Evolutionary conservation across 164 flowering plant species (phyloP).

Genomic region (Sextonia rubra): DNA sequence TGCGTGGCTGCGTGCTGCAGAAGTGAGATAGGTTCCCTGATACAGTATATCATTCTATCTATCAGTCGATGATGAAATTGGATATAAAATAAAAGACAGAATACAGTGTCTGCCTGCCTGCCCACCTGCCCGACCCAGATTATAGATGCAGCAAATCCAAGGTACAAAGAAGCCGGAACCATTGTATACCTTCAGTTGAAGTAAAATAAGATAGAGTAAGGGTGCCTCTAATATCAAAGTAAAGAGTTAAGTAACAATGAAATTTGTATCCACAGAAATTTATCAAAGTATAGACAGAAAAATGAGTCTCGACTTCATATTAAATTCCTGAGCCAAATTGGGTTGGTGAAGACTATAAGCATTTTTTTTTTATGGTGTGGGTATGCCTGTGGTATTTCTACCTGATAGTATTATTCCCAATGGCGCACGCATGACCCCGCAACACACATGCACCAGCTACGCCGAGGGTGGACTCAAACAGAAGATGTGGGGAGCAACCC

Average conservation of each 20-base stretch:
- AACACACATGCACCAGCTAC: too few relatives aligned
- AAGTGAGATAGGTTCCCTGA: constrained; percentile 94
- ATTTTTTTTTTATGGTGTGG: neutral
- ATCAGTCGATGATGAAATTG: neutral
- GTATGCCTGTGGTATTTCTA: neutral
- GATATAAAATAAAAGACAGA: neutral
- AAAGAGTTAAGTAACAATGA: too few relatives aligned
- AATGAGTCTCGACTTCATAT: neutral
- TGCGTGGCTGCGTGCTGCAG: constrained; percentile 79
- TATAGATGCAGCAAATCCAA: constrained; percentile 90
- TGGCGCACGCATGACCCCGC: too few relatives aligned
- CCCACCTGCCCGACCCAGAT: constrained; percentile 96
- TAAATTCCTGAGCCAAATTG: neutral
- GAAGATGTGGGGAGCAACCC: too few relatives aligned
- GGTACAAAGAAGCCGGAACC: constrained; percentile 86
- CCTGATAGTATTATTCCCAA: too few relatives aligned
- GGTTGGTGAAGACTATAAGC: neutral
- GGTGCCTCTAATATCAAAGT: too few relatives aligned
- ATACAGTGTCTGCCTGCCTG: neutral
- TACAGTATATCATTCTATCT: constrained; percentile 7
- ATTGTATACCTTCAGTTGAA: constrained; percentile 66
- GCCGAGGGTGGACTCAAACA: too few relatives aligned
- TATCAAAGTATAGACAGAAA: neutral
- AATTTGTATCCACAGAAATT: neutral
- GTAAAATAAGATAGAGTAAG: neutral